Evolutionary conservation across 768 basidiomycete species (phyloP).

Genomic region (Lactarius pseudohatsudake): DNA sequence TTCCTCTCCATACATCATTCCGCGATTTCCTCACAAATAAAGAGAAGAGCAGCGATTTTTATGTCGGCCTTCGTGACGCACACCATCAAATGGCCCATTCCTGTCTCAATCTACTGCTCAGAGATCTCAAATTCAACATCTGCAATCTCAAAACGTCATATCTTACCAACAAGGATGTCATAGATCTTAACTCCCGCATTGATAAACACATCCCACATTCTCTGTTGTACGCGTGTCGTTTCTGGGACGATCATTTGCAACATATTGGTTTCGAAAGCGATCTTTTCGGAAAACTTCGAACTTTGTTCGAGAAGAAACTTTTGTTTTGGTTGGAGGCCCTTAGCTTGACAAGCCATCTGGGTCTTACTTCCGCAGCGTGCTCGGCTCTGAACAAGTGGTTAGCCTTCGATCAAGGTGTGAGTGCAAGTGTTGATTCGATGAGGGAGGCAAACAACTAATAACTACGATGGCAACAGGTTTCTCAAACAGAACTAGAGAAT

Average conservation of each 20-base stretch:
- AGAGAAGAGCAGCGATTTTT: background rate
- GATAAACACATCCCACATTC: background rate
- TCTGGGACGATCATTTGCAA: background rate
- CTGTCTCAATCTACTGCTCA: background rate
- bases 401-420: too few relatives aligned
- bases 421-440: too few relatives aligned
- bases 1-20: background rate
- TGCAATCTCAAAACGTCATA: background rate
- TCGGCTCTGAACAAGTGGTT: background rate
- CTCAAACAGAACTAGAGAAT: too few relatives aligned
- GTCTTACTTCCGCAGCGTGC: background rate
- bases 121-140: constrained; percentile 5
- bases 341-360: background rate
- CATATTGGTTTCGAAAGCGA: background rate
- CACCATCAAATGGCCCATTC: background rate
- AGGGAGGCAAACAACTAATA: too few relatives aligned
- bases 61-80: background rate
- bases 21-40: constrained; percentile 7
- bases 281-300: background rate
- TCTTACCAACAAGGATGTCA: background rate
- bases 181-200: background rate
- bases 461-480: too few relatives aligned
- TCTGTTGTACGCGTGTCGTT: constrained; percentile 4
- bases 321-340: too few relatives aligned
- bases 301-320: background rate